Percentiles rank a stretch among this genome's conserved stretches.
These are phyloP conservation scores for Leucocoprinus sp. DNA, from an alignment of 768 basidiomycete species.

Conservation along the genomic window DNA sequence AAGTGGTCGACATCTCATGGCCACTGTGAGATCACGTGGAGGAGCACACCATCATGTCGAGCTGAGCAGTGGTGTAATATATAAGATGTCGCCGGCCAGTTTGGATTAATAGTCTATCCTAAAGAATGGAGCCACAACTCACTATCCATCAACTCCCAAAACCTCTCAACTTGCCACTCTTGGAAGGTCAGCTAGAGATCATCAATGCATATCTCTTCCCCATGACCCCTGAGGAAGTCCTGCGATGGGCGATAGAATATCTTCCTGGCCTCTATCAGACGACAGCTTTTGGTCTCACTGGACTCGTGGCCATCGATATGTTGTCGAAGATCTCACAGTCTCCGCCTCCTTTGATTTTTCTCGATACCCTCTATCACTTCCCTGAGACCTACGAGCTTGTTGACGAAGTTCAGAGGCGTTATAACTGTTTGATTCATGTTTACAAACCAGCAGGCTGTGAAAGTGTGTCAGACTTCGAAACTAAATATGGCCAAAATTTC, in stretches of 20 bases:
- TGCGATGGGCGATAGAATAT: conserved; percentile 76
- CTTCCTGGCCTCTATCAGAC: conserved; percentile 85
- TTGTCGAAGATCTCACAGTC: conserved; percentile 67
- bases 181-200: conserved; percentile 44
- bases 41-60: conserved; percentile 11
- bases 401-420: conserved; percentile 67
- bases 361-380: conserved; percentile 97
- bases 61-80: conserved; percentile 1
- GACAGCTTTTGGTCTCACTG: conserved; percentile 94
- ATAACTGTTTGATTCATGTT: conserved; percentile 64
- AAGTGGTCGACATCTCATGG: not conserved
- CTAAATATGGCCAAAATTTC: conserved; percentile 64
- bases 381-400: conserved; percentile 86
- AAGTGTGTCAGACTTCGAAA: conserved; percentile 68
- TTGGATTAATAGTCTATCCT: too few species aligned
- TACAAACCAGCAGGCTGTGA: conserved; percentile 72
- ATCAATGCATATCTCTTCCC: conserved; percentile 71
- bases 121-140: not conserved
- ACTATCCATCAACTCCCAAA: conserved; percentile 23
- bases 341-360: conserved; percentile 83
- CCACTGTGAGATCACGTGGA: conserved; percentile 7
- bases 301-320: conserved; percentile 92
- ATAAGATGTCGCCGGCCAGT: not conserved
- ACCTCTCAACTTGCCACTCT: conserved; percentile 50
- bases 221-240: conserved; percentile 75